Base-by-base conservation (phyloP, 2,329 filamentous ascomycete species). In the Phialophora expanda region DNA sequence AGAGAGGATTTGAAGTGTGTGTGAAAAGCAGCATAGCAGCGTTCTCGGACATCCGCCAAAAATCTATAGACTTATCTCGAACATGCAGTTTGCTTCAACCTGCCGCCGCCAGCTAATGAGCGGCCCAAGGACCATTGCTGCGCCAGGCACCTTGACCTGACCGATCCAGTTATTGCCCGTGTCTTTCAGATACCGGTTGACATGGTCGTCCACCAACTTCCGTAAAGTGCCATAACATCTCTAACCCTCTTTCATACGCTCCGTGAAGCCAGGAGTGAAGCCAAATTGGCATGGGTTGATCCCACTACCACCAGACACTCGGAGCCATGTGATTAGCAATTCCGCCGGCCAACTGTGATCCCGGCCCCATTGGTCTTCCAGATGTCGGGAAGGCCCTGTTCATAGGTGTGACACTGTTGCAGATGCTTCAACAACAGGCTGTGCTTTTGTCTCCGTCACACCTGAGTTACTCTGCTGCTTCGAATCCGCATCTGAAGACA, bases 321-420 rank as follows among this genome's bases (percentile, higher is more conserved):
- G 38, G 4, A 44, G 14, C 38, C 6, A 4, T 44, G 38, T 8
- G 38, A n/a, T n/a, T 17, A 44, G 38, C 38, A 44, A n/a, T n/a
- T 44, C 38, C 38, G 38, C 38, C 2, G 17, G 38, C 38, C 38
- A n/a, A 44, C 38, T 2, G 38, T 44, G 14, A n/a, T 3, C 14
- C 17, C 38, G 6, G 17, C 7, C 14, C 4, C 14, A 30, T 41
- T 41, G 38, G 5, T 8, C 17, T n/a, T 44, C 38, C 38, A 44
- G 38, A 20, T 44, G 6, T 44, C 3, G 38, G 20, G 3, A 22
- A 51, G 48, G 9, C 28, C 12, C 26, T 11, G 53, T 11, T 67
- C 44, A 69, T 46, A 66, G 56, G 56, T 69, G 56, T n/a, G 65
- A 59, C n/a, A 63, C 30, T 9, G 57, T 51, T 41, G 60, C 46